These are phyloP conservation scores for Singerocomus rubriflavus DNA, from an alignment of 1,284 basidiomycete genomes.

Conservation along the genomic window DNA sequence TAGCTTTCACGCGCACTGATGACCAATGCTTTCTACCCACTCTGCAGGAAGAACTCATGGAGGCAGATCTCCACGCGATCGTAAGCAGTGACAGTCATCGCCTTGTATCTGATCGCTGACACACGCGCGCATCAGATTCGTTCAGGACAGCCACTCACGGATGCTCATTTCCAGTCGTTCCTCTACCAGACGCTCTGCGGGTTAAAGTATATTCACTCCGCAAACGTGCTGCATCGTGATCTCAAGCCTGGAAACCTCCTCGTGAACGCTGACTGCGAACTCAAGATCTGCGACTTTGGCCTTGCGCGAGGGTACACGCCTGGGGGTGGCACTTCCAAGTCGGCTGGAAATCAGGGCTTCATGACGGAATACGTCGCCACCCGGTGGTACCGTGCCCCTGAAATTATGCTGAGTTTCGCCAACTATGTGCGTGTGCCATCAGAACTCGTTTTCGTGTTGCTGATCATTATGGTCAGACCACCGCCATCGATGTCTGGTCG, in stretches of 20 bases:
- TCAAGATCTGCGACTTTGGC: conserved; percentile 99
- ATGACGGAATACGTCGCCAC: conserved; percentile 99
- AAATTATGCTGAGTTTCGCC: conserved; percentile 97
- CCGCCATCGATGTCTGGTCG: conserved; percentile 95
- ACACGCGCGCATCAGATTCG: conserved; percentile 65
- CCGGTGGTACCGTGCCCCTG: conserved; percentile 94
- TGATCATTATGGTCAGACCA: conserved; percentile 48
- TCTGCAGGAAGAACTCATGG: conserved; percentile 92
- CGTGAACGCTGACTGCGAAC: conserved; percentile 97
- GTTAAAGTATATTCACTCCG: conserved; percentile 98
- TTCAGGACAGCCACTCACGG: conserved; percentile 95
- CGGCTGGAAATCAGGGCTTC: conserved; percentile 86
- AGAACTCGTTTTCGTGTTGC: neutral
- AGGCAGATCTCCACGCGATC: conserved; percentile 98
- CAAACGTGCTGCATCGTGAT: conserved; percentile 96
- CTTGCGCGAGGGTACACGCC: conserved; percentile 93
- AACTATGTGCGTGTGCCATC: conserved; percentile 69
- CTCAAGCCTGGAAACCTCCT: conserved; percentile 95
- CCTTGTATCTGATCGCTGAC: neutral
- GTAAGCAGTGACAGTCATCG: conserved; percentile 40
- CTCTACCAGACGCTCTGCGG: conserved; percentile 99
- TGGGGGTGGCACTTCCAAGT: conserved; percentile 64
- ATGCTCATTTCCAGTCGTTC: conserved; percentile 98
- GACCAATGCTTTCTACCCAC: neutral
- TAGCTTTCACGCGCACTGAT: neutral